These are phyloP conservation scores for Schizochytrium sp. DNA, from an alignment of 108 stramenopile genomes.

Conservation along the genomic window DNA sequence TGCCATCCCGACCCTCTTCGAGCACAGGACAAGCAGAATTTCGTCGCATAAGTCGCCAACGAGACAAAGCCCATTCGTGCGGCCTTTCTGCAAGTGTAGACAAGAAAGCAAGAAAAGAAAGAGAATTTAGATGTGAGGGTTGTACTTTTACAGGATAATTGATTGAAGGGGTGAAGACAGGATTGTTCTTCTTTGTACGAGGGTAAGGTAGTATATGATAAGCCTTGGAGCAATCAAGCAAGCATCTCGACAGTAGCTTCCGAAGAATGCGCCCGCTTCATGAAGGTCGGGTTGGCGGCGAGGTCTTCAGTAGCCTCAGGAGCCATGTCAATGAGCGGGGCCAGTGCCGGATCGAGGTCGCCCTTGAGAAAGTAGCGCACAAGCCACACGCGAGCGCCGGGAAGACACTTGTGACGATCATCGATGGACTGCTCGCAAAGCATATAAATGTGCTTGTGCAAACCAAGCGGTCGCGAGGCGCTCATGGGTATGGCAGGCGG, in stretches of 20 bases:
- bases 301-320: not conserved
- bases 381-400: not conserved
- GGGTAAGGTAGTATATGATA: no score
- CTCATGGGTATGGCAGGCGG: not conserved
- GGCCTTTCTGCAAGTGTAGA: no score
- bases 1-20: no score
- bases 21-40: no score
- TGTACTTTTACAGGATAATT: no score
- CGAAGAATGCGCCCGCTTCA: not conserved
- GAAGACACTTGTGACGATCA: not conserved
- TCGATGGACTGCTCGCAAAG: conserved; percentile 10
- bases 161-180: no score
- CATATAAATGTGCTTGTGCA: conserved; percentile 18
- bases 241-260: not conserved
- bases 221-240: no score
- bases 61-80: no score
- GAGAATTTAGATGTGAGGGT: no score
- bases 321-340: not conserved
- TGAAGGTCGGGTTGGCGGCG: not conserved
- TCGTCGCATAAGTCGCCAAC: no score
- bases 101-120: no score
- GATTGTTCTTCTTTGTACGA: no score
- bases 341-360: not conserved
- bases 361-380: conserved; percentile 6
- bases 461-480: not conserved